Base-by-base conservation (phyloP, 108 stramenopile species). In the Cyclotella kingstonii region DNA sequence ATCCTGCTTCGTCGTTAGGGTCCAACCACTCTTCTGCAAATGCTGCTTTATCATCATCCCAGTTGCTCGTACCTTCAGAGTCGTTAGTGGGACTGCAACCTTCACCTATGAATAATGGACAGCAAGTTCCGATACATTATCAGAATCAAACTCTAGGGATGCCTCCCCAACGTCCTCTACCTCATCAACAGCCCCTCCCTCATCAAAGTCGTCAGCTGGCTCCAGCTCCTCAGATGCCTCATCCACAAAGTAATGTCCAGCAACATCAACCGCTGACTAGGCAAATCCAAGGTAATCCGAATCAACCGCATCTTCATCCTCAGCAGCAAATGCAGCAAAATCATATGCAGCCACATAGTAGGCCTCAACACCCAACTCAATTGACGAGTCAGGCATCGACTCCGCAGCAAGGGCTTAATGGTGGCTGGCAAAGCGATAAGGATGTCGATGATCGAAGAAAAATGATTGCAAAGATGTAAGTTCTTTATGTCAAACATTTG, bases 381-480 rank as follows among this genome's bases (percentile, higher is more conserved):
- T 72, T 72, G 60, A 66, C 53, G 10, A 77, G 64, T 42, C 80
- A 61, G 34, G 67, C 70, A 23, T 45, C 60, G 6, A 53, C 39
- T 44, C 81, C 66, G 12, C 82, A 87, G 51, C 85, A 85, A 45
- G 84, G 84, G 31, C 66, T 94, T 54, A 89, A 89, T 66, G 93
- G 93, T 29, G 94, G 93, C 31, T 94, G 93, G 93, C 93, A 94
- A 51, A 87, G 86, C 61, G 93, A 94, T 57, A 78, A 81, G 44
- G 94, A 95, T 79, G 78, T 86, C 31, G 70, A 86, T 18, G 90
- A 87, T 59, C 76, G 94, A 14, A 81, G 94, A 25, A 88, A 84
- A 64, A 95, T 95, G 94, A 95, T 95, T 83, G 89, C 91, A 31
- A 91, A 92, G 79, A 95, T 95, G 84, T 89, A 70, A 84, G 87